Base-by-base conservation (phyloP, 2,329 filamentous ascomycete genomes). In the Ilyonectria robusta region DNA sequence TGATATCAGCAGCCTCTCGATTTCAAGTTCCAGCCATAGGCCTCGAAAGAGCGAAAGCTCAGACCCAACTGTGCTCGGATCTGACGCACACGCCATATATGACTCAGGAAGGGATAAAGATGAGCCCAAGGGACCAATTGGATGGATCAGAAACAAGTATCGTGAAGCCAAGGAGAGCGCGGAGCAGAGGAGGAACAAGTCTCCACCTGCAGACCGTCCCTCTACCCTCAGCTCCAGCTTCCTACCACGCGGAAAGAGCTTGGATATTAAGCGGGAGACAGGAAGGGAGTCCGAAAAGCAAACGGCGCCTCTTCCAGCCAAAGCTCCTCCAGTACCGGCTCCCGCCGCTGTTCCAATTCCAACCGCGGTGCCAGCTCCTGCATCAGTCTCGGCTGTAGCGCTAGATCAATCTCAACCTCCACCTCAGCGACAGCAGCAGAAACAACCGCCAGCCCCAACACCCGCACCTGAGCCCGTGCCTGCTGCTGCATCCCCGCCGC, bases 1-100 rank as follows among this genome's bases (percentile, higher is more conserved):
- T 2, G 89, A 91, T 71, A 84, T 86, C 66, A 94, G 92, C 77
- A 89, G 86, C 23, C 91, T 89, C 48, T 93, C 92, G 0, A 83
- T 94, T 54, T 89, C 89, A 19, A 94, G 91, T 75, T 87, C 85
- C 13, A 80, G 81, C n/a, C 81, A 84, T 65, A 83, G 80, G 70
- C 81, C 80, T 7, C 82, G 82, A 21, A 86, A 85, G 76, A 88
- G 84, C 68, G 87, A 89, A 17, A 84, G 83, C 37, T 84, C 84
- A 6, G 87, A 89, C 51, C 81, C 82, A 8, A 76, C 80, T 4
- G 70, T 81, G 40, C 76, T 79, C 4, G 78, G 79, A 26, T 74
- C 77, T 2, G 85, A 87, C 42, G 80, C 75, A 17, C 81, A 81
- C 19, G 77, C 75, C 6, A 78, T 74, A 37, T 77, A 81, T 23